Conservation (phyloP, 2,329 filamentous ascomycete genomes). For the Chalaropsis thielavioides region DNA sequence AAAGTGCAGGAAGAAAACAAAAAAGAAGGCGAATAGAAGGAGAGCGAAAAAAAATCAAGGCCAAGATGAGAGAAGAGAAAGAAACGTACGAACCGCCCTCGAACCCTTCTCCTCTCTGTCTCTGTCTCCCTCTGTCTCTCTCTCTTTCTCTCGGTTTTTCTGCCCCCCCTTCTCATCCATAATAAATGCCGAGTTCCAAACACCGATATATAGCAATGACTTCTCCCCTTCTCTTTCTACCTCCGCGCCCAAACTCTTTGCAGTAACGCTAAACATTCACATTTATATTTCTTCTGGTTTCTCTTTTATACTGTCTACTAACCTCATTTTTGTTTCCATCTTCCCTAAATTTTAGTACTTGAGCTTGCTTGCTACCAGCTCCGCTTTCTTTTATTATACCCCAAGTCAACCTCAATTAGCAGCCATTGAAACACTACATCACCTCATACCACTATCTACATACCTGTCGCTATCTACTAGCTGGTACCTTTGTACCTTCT, state of each 20-base stretch:
- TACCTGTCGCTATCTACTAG: too few relatives aligned
- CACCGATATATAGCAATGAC: slow-evolving; percentile 5
- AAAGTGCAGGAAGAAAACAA: slow-evolving; percentile 2
- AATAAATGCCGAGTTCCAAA: neutral
- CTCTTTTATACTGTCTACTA: neutral
- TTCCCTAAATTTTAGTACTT: neutral
- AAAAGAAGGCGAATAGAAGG: slow-evolving; percentile 3
- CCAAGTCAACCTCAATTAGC: neutral
- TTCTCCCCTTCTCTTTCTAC: neutral
- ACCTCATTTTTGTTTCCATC: neutral
- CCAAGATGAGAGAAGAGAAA: neutral
- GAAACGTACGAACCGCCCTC: neutral
- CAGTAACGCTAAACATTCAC: neutral
- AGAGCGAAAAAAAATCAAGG: neutral
- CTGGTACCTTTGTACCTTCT: too few relatives aligned
- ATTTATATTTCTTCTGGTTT: neutral
- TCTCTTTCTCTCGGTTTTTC: neutral
- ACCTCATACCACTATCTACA: neutral
- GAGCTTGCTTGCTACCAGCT: neutral
- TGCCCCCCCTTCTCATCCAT: neutral
- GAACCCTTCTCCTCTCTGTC: slow-evolving; percentile 1
- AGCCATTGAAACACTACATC: neutral
- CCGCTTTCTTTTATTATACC: neutral
- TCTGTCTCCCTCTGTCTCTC: neutral
- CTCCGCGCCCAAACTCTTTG: neutral